Base-by-base conservation (phyloP, 345 rosid genomes). In the Stellera chamaejasme region DNA sequence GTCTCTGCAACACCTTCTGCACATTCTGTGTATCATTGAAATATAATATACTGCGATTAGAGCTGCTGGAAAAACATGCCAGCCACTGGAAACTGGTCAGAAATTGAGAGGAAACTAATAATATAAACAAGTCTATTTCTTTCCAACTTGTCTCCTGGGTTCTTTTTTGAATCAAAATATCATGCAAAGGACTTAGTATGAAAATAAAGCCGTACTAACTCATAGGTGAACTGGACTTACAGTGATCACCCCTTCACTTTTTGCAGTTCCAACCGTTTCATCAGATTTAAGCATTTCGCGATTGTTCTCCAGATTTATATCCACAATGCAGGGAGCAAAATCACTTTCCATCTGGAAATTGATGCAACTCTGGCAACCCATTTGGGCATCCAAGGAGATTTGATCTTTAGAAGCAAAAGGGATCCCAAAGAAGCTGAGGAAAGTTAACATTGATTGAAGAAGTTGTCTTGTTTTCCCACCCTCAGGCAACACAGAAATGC, bases 1-100 rank as follows among this genome's bases (percentile, higher is more conserved):
- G 98, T 69, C 96, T 82, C 77, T 81, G 88, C 70, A 92, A 65
- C 52, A 80, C 72, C 71, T 80, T 88, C 62, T 82, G 90, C 80
- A 72, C 49, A 59, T 78, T 79, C 85, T 81, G 72, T 19, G 56
- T 74, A 51, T 44, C 55, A 59, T 52, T 36, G 61, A 56, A 51
- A 50, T 26, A 14, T 13, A 53, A 27, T 57, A 60, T 53, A 19
- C 23, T 19, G 23, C 23, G 23, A 19, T 39, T 8, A 49, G 58
- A 23, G 43, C 60, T 27, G 48, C 50, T 12, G 39, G 45, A 46
- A 16, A 49, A 15, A 52, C 10, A 47, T 16, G 11, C 2, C 15
- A 61, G 50, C 42, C 23, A 19, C 23, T 19, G 23, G 9, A 32
- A 32, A 32, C 9, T 8, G 9, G 39, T 32, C 39, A 32, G 7